phyloP scores from a whole-genome alignment of 2,329 filamentous ascomycete genomes.

The Coniochaeta pulveracea region DNA sequence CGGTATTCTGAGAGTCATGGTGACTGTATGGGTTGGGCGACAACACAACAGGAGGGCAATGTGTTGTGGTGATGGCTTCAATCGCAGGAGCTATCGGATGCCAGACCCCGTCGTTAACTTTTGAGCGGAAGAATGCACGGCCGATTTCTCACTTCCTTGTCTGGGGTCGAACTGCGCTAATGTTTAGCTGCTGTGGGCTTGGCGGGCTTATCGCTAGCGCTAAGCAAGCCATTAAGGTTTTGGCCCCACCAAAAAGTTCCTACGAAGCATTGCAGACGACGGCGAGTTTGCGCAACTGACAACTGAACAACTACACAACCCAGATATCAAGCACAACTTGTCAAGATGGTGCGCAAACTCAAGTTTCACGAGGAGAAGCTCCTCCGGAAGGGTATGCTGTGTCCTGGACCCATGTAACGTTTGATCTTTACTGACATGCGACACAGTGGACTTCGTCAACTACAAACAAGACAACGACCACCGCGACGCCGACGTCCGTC shows the following conservation, averaged over 20 bases:
- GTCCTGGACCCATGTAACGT: neutral
- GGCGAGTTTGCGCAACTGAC: too few species aligned
- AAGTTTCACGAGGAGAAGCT: constrained; percentile 97
- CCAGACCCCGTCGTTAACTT: constrained; percentile 2
- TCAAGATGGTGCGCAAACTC: constrained; percentile 81
- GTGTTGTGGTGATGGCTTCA: neutral
- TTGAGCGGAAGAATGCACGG: constrained; percentile 4
- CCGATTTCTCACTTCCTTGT: neutral
- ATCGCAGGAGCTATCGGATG: neutral
- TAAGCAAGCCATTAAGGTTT: too few species aligned
- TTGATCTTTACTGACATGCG: constrained; percentile 34
- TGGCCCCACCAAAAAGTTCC: constrained; percentile 3
- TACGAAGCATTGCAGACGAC: too few species aligned
- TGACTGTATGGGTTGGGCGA: neutral
- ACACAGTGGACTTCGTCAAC: constrained; percentile 64
- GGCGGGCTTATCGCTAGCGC: too few species aligned
- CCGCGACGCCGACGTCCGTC: constrained; percentile 58
- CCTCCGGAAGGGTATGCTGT: constrained; percentile 48
- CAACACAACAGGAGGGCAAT: neutral
- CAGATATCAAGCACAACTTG: constrained; percentile 4
- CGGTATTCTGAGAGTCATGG: constrained; percentile 2
- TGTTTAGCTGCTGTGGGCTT: too few species aligned
- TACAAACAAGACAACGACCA: constrained; percentile 85
- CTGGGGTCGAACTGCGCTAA: neutral
- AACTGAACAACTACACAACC: too few species aligned